These are phyloP conservation scores for Angomonas ambiguus DNA, from an alignment of 208 protist genomes.

Conservation along the genomic window DNA sequence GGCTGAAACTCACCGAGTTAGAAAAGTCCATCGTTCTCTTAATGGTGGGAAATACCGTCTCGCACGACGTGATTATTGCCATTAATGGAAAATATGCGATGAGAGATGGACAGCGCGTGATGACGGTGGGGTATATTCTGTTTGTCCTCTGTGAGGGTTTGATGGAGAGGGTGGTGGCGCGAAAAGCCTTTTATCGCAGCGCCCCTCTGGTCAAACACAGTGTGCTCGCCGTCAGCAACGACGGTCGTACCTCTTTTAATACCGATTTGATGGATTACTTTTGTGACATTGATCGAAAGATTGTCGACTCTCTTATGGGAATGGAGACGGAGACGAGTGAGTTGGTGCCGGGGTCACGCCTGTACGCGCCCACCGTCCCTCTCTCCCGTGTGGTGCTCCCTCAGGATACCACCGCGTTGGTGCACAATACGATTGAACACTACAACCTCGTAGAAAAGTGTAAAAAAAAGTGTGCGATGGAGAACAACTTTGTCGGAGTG, in stretches of 20 bases:
- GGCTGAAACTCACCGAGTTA: conserved; percentile 73
- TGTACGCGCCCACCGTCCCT: conserved; percentile 78
- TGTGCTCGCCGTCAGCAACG: conserved; percentile 53
- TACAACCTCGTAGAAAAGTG: conserved; percentile 84
- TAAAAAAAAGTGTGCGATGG: conserved; percentile 51
- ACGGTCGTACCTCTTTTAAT: conserved; percentile 69
- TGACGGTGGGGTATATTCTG: conserved; percentile 89
- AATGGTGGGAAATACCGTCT: conserved; percentile 82
- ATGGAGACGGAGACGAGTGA: conserved; percentile 83
- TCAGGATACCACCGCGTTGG: conserved; percentile 56
- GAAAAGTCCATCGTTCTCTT: conserved; percentile 89
- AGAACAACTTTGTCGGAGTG: conserved; percentile 46
- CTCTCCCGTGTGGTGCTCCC: conserved; percentile 85
- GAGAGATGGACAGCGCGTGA: conserved; percentile 68
- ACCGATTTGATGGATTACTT: conserved; percentile 91
- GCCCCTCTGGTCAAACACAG: conserved; percentile 66
- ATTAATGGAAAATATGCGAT: conserved; percentile 86
- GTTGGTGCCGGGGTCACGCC: conserved; percentile 85
- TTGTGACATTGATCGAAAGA: conserved; percentile 90
- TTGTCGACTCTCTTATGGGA: conserved; percentile 90
- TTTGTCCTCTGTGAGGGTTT: conserved; percentile 88
- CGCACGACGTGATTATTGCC: conserved; percentile 86
- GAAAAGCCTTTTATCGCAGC: conserved; percentile 87
- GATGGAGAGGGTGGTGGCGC: conserved; percentile 70
- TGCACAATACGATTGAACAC: conserved; percentile 84